Evolutionary conservation across 2,329 filamentous ascomycete species (phyloP).

Genomic region (Malbranchea cinnamomea): DNA sequence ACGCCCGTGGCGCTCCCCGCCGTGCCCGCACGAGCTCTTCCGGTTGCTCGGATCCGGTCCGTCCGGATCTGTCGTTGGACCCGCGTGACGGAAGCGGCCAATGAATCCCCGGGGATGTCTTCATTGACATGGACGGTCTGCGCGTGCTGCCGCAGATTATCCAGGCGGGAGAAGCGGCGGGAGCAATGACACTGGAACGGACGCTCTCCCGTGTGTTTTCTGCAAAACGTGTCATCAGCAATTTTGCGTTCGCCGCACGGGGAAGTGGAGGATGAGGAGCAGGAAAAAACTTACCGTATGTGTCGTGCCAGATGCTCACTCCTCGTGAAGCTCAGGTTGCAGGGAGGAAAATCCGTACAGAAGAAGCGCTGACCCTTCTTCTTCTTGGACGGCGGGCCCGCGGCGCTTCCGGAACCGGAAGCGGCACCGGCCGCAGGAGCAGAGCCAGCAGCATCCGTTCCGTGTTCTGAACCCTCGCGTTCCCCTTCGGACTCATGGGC

Average conservation of each 20-base stretch:
- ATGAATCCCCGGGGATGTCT: constrained; percentile 83
- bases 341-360: constrained; percentile 88
- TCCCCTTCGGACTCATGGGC: constrained; percentile 6
- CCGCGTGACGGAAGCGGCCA: constrained; percentile 80
- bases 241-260: neutral
- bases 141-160: constrained; percentile 91
- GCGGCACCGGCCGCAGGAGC: constrained; percentile 46
- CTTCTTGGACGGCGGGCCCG: constrained; percentile 65
- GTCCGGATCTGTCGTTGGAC: constrained; percentile 88
- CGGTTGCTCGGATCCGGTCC: constrained; percentile 63
- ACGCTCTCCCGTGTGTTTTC: constrained; percentile 93
- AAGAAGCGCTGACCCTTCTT: constrained; percentile 95
- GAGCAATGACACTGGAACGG: constrained; percentile 95
- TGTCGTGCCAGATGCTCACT: constrained; percentile 92
- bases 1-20: constrained; percentile 55
- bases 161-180: constrained; percentile 78
- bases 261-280: neutral
- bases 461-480: constrained; percentile 25
- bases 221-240: constrained; percentile 20
- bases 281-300: constrained; percentile 50
- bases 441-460: constrained; percentile 64
- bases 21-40: constrained; percentile 62
- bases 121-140: constrained; percentile 97
- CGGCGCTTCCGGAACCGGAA: constrained; percentile 51
- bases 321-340: constrained; percentile 83